Evolutionary conservation across 2,329 filamentous ascomycete genomes (phyloP).

Genomic region (Calycina herbarum): DNA sequence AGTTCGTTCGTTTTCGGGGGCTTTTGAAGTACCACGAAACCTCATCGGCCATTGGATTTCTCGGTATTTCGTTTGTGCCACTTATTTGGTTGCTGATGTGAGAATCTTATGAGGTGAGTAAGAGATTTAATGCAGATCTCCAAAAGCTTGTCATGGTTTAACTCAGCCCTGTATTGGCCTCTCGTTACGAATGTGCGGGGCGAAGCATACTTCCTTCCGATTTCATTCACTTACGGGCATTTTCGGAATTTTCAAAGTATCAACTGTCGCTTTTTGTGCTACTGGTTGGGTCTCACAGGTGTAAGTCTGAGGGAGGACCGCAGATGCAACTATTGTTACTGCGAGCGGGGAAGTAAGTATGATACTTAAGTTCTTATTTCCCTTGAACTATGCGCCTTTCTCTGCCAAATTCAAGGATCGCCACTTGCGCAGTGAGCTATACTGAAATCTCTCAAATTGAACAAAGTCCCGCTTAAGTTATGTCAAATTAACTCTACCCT

Average conservation of each 20-base stretch:
- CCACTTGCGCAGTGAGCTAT: neutral
- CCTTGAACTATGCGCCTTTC: neutral
- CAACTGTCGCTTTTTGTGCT: neutral
- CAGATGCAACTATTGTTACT: neutral
- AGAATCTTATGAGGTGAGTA: neutral
- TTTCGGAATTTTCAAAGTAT: neutral
- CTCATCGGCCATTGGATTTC: neutral
- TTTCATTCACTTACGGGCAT: too few relatives aligned
- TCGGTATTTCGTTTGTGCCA: neutral
- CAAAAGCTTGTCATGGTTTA: neutral
- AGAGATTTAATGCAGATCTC: neutral
- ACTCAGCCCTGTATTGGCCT: neutral
- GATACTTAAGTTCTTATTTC: neutral
- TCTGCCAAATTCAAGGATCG: neutral
- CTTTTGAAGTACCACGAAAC: neutral
- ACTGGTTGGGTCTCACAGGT: neutral
- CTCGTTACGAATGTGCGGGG: neutral
- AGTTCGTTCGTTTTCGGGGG: neutral
- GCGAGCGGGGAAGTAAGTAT: neutral
- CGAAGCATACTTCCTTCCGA: neutral
- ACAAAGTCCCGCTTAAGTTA: neutral
- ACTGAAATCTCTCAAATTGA: neutral
- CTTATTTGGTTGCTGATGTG: neutral
- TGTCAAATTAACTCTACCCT: neutral
- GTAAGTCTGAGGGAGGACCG: neutral